Base-by-base conservation (phyloP, 148 eudicot genomes). In the Selenicereus undatus region DNA sequence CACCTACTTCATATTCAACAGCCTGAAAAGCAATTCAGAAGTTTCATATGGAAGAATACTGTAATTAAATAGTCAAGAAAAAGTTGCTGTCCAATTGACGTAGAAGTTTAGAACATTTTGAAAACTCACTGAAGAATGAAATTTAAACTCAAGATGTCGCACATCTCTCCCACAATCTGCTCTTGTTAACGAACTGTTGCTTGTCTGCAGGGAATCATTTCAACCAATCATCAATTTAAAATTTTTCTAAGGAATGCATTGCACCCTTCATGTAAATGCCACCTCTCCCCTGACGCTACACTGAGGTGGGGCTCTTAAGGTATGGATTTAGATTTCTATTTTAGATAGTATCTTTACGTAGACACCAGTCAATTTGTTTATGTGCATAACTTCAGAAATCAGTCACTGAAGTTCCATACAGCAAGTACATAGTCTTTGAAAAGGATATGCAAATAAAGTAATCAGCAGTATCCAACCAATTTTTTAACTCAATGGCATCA, bases 1-100 rank as follows among this genome's bases (percentile, higher is more conserved):
- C 97, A 50, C 99, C 99, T 85, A 95, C 91, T 77, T 93, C 95
- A 86, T 91, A 93, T 79, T 92, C 87, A 81, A 92, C 86, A 70
- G 82, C 78, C 99, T 95, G 88, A 81, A 84, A 74, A 13, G 13
- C 51, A 70, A 77, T 77, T 71, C 36, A 82, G 27, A 81, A 16
- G 16, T 35, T 20, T 66, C 60, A 51, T 76, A 29, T 26, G 24
- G 11, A 29, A 36, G 42, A 81, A 65, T 10, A 58, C 36, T 20
- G 7, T 27, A 20, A 52, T 18, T 45, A 29, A 52, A 32, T 64
- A 5, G 29, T 66, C 58, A 77, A 43, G n/a, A 36, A 48, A 5
- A 65, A 36, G 8, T 62, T 73, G 64, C 50, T 77, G 39, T 18
- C 27, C 27, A 76, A 84, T 10, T 6, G 14, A 78, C 62, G 32